Evolutionary conservation across 2,329 filamentous ascomycete genomes (phyloP).

Genomic region (Fusarium sp.): DNA sequence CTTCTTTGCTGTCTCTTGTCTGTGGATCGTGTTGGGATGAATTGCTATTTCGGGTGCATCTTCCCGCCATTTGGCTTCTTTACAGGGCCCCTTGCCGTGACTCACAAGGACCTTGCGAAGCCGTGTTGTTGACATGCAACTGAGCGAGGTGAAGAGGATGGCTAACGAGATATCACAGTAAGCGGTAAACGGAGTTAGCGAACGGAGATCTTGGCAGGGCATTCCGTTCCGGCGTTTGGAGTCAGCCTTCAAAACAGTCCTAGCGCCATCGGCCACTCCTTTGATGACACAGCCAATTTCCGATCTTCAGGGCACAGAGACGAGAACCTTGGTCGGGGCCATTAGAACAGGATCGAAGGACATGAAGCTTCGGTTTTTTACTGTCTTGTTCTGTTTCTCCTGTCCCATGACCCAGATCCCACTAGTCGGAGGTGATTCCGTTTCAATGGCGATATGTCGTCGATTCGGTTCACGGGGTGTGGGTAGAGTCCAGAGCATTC

Average conservation of each 20-base stretch:
- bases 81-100: conserved; percentile 12
- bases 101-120: conserved; percentile 1
- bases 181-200: not conserved
- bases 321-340: conserved; percentile 9
- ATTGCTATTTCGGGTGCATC: conserved; percentile 5
- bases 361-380: conserved; percentile 15
- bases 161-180: conserved; percentile 12
- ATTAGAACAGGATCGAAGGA: not conserved
- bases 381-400: conserved; percentile 5
- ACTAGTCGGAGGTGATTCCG: conserved; percentile 2
- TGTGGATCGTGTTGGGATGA: conserved; percentile 15
- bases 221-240: conserved; percentile 34
- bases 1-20: conserved; percentile 8
- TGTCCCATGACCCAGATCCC: not conserved
- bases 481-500: not conserved
- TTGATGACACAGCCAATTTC: conserved; percentile 44
- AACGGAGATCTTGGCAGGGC: conserved; percentile 17
- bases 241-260: conserved; percentile 6
- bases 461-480: not conserved
- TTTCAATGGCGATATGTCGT: not conserved
- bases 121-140: conserved; percentile 1
- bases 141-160: not conserved
- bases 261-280: conserved; percentile 40
- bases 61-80: conserved; percentile 2
- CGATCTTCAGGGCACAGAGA: conserved; percentile 28